Conservation (phyloP, 1,139 yeast genomes). For the Taphrina betulina region DNA sequence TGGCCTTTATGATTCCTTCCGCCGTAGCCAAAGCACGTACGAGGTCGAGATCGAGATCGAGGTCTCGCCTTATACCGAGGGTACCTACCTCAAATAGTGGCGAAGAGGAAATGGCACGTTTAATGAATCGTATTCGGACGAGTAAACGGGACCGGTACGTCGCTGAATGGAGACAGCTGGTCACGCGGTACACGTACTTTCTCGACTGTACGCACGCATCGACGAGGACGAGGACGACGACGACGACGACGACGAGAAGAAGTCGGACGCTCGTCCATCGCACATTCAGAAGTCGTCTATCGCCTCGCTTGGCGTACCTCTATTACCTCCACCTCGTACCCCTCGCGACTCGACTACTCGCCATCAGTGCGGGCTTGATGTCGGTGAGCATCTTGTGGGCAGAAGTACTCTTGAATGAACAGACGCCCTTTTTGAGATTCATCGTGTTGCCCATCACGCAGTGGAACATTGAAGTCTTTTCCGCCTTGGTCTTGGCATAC, state of each 20-base stretch:
- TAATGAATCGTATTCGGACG: constrained; percentile 10
- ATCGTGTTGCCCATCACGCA: constrained; percentile 9
- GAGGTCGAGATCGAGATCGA: neutral
- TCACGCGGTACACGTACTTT: constrained; percentile 41
- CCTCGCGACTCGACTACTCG: constrained; percentile 47
- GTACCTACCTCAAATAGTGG: neutral
- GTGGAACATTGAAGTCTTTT: constrained; percentile 50
- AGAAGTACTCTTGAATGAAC: constrained; percentile 55
- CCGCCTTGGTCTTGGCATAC: constrained; percentile 56
- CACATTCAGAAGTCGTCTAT: constrained; percentile 44
- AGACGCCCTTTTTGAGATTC: constrained; percentile 16
- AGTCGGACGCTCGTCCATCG: constrained; percentile 36
- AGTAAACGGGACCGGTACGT: constrained; percentile 29
- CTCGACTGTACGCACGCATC: constrained; percentile 47
- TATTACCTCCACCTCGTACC: constrained; percentile 53
- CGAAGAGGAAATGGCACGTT: constrained; percentile 2
- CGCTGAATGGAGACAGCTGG: constrained; percentile 45
- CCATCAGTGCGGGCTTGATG: constrained; percentile 49
- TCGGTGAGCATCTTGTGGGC: constrained; percentile 65
- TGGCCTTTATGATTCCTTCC: constrained; percentile 40
- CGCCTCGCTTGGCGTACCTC: constrained; percentile 48
- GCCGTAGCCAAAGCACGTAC: constrained; percentile 10
- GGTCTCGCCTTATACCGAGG: neutral
- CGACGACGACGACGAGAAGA: too few relatives aligned
- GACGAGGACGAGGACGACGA: constrained; percentile 38